Conservation (phyloP, 2,329 filamentous ascomycete genomes). For the Claviceps citrina region DNA sequence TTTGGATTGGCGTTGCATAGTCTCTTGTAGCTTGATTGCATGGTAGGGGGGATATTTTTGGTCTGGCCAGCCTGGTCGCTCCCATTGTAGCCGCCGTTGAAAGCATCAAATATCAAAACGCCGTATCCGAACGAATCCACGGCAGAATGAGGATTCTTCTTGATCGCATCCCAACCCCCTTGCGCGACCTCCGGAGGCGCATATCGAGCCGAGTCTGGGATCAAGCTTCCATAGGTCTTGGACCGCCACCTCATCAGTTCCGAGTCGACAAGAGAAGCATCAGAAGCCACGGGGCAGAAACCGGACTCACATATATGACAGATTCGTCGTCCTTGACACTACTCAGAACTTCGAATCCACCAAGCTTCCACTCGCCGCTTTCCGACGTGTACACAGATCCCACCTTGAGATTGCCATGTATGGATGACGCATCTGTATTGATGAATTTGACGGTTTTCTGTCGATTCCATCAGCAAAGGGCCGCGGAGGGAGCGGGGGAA, state of each 20-base stretch:
- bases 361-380: constrained; percentile 94
- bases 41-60: constrained; percentile 69
- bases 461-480: constrained; percentile 10
- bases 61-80: constrained; percentile 71
- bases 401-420: constrained; percentile 75
- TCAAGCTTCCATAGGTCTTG: constrained; percentile 70
- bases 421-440: constrained; percentile 80
- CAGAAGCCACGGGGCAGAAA: background rate
- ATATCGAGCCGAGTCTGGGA: constrained; percentile 74
- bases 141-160: constrained; percentile 63
- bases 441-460: constrained; percentile 89
- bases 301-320: constrained; percentile 57
- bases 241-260: constrained; percentile 1
- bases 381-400: constrained; percentile 86
- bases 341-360: constrained; percentile 83
- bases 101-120: constrained; percentile 73
- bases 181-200: constrained; percentile 75
- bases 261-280: background rate
- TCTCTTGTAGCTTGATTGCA: constrained; percentile 85
- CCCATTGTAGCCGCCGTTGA: constrained; percentile 69
- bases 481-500: background rate
- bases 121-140: constrained; percentile 82
- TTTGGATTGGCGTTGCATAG: constrained; percentile 83
- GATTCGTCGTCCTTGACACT: constrained; percentile 94
- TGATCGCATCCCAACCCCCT: constrained; percentile 82